Percentiles rank a stretch among this genome's conserved stretches.
Conservation (phyloP, 2,329 filamentous ascomycete genomes). For the Pseudomassariella vexata region DNA sequence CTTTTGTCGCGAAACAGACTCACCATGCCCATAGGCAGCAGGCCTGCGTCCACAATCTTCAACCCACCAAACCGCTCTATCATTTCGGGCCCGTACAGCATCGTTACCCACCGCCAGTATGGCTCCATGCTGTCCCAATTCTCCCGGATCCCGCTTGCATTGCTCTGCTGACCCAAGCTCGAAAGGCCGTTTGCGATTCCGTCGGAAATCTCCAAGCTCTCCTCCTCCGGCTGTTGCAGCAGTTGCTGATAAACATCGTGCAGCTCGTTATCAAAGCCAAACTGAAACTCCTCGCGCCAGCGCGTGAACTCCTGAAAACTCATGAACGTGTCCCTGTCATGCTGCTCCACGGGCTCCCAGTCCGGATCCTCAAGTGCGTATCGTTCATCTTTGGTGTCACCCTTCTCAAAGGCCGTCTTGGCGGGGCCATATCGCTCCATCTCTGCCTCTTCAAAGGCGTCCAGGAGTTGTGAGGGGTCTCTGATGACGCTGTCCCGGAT, state of each 20-base stretch:
- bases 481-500: slow-evolving; percentile 26
- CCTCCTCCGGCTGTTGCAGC: slow-evolving; percentile 24
- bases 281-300: slow-evolving; percentile 25
- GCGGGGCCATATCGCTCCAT: slow-evolving; percentile 26
- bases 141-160: slow-evolving; percentile 9
- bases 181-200: slow-evolving; percentile 16
- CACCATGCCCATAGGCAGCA: slow-evolving; percentile 43
- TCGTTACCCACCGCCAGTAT: slow-evolving; percentile 43
- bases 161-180: slow-evolving; percentile 4
- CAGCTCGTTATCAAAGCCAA: slow-evolving; percentile 18
- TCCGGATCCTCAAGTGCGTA: slow-evolving; percentile 12
- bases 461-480: slow-evolving; percentile 19
- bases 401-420: slow-evolving; percentile 28
- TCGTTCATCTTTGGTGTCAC: slow-evolving; percentile 7
- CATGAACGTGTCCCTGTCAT: slow-evolving; percentile 35
- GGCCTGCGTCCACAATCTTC: slow-evolving; percentile 35
- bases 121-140: slow-evolving; percentile 27
- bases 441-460: slow-evolving; percentile 26
- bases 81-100: slow-evolving; percentile 38
- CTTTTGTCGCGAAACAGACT: slow-evolving; percentile 35
- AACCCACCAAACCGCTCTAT: slow-evolving; percentile 37
- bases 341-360: slow-evolving; percentile 21
- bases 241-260: slow-evolving; percentile 28
- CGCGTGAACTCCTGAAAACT: slow-evolving; percentile 35
- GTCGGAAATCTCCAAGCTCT: slow-evolving; percentile 18